Percentiles rank a stretch among this genome's conserved stretches.
Evolutionary conservation across 78 protist genomes (phyloP).

Genomic region (Chrysochromulina parva): DNA sequence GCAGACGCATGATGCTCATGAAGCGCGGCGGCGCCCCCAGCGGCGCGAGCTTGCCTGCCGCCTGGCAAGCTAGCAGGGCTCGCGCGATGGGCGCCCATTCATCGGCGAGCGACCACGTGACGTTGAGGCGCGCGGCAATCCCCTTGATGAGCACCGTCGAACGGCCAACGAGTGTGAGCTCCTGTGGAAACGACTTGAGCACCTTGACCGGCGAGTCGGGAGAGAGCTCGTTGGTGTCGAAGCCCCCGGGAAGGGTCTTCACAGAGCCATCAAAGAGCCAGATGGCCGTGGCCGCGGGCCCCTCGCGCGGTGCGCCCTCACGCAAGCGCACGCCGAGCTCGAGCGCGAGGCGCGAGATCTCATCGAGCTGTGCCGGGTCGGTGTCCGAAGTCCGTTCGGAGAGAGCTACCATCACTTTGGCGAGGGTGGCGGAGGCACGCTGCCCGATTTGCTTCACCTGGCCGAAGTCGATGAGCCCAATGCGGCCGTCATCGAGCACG

Average conservation of each 20-base stretch:
- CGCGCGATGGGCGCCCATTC: constrained; percentile 34
- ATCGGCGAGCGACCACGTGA: not conserved
- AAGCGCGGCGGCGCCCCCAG: not conserved
- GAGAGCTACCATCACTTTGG: constrained; percentile 30
- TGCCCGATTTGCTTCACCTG: constrained; percentile 46
- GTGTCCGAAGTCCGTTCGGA: not conserved
- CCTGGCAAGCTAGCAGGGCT: not conserved
- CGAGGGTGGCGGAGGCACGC: not conserved
- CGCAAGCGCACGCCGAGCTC: constrained; percentile 3
- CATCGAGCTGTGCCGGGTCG: not conserved
- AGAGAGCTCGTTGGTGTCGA: not conserved
- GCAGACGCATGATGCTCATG: not conserved
- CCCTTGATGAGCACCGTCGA: constrained; percentile 21
- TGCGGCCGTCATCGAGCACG: constrained; percentile 51
- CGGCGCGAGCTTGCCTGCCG: not conserved
- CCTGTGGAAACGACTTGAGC: constrained; percentile 11
- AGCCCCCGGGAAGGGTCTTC: not conserved
- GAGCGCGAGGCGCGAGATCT: not conserved
- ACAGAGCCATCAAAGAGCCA: constrained; percentile 32
- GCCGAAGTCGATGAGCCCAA: constrained; percentile 64
- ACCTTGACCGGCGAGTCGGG: constrained; percentile 2
- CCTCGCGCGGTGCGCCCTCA: not conserved
- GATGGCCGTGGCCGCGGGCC: constrained; percentile 19
- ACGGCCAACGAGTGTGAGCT: not conserved
- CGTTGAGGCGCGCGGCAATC: not conserved